Base-by-base conservation (phyloP, 768 basidiomycete species). In the Sporobolomyces roseus region DNA sequence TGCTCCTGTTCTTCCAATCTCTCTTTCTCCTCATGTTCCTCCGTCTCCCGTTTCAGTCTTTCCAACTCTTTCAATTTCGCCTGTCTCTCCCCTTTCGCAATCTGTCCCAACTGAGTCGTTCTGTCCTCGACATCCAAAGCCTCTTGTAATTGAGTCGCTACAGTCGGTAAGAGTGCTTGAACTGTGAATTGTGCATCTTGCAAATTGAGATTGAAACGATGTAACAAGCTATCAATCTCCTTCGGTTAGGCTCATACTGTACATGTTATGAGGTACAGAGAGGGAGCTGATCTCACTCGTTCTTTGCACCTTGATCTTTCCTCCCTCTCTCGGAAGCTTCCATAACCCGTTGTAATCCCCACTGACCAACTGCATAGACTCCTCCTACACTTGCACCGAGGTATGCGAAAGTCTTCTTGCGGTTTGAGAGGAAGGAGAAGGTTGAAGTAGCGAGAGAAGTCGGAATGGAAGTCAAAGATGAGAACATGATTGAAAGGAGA, bases 91-190 rank as follows among this genome's bases (percentile, higher is more conserved):
- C 51, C 8, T 32, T 33, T 19, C 10, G 66, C 71, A n/a, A 70
- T 50, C 25, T 60, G 41, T 23, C 59, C 84, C 25, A 85, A 75
- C 70, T 83, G 87, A 21, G 82, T 77, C 0, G 87, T 90, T 17
- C 89, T 78, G 0, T 80, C 80, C 71, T 91, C 90, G 23, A 91
- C 87, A 70, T 91, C 86, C 85, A 91, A 87, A 35, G 84, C 84
- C 29, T 82, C 80, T n/a, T 88, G 78, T 17, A 91, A 81, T 68
- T 87, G 85, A 19, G 83, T 79, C 9, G 85, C 83, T 23, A 91
- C 82, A 1, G 86, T 86, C 2, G 87, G 86, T 23, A 90, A 78
- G 43, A 75, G 77, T 0, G 87, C 85, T 76, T 88, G 84, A 54
- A 88, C 81, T 1, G 88, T 91, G 75, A 85, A 93, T 10, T 87